phyloP scores from a whole-genome alignment of 306 rosid species.

The Glycine latifolia region DNA sequence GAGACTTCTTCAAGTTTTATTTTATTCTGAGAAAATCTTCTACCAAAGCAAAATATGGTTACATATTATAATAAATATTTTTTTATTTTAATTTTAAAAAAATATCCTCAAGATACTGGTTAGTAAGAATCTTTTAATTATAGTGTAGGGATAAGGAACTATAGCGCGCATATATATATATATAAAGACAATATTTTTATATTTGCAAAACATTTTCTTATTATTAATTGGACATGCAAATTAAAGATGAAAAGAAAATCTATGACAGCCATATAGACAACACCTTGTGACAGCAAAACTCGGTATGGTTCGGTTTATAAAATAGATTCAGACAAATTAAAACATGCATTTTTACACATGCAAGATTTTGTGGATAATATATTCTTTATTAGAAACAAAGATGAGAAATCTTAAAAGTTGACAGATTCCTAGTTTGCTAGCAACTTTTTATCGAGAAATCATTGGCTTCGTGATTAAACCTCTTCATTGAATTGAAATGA shows the following conservation, averaged over 20 bases:
- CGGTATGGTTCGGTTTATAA: background rate
- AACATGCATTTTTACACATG: constrained; percentile 32
- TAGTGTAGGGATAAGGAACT: background rate
- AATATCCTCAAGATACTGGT: no score
- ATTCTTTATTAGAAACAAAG: background rate
- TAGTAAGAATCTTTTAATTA: background rate
- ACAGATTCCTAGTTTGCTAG: constrained; percentile 39
- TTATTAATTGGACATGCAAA: no score
- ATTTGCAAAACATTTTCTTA: background rate
- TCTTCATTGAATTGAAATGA: background rate
- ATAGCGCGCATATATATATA: background rate
- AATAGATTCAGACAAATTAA: background rate
- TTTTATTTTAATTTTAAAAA: no score
- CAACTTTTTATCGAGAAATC: constrained; percentile 2
- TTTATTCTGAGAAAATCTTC: constrained; percentile 58
- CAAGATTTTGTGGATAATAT: constrained; percentile 18
- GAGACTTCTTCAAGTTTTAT: constrained; percentile 47
- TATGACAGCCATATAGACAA: background rate
- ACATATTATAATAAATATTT: constrained; percentile 5
- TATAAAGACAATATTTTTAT: background rate
- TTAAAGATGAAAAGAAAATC: background rate
- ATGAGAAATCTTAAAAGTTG: background rate
- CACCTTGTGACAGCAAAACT: constrained; percentile 2
- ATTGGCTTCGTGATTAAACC: constrained; percentile 5
- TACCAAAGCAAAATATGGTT: constrained; percentile 55